Conservation (phyloP, 192 early-diverging fungal genomes). For the Pilaira anomala region DNA sequence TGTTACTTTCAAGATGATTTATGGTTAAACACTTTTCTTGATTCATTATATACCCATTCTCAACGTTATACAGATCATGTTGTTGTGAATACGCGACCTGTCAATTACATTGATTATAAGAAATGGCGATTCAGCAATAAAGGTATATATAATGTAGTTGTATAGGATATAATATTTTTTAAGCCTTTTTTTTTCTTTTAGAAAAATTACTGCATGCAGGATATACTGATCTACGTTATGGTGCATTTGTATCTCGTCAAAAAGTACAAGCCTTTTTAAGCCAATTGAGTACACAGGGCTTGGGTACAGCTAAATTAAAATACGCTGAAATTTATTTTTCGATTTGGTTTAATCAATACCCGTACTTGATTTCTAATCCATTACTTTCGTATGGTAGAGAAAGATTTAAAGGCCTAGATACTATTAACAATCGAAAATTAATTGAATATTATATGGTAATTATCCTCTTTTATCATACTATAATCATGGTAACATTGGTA, state of each 20-base stretch:
- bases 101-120: slow-evolving; percentile 46
- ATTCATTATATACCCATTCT: slow-evolving; percentile 53
- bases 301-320: slow-evolving; percentile 39
- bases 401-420: slow-evolving; percentile 41
- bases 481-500: neutral
- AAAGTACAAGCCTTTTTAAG: slow-evolving; percentile 47
- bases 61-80: slow-evolving; percentile 43
- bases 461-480: neutral
- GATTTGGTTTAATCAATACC: slow-evolving; percentile 57
- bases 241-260: slow-evolving; percentile 43
- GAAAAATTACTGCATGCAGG: slow-evolving; percentile 42
- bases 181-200: neutral
- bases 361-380: slow-evolving; percentile 50
- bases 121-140: slow-evolving; percentile 52
- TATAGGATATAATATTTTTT: neutral
- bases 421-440: slow-evolving; percentile 48
- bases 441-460: slow-evolving; percentile 36
- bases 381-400: slow-evolving; percentile 44
- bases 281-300: slow-evolving; percentile 39
- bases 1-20: slow-evolving; percentile 61
- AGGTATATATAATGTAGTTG: slow-evolving; percentile 28
- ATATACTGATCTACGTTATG: slow-evolving; percentile 53
- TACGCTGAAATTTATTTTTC: slow-evolving; percentile 55
- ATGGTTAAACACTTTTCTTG: slow-evolving; percentile 55
- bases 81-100: slow-evolving; percentile 48